Evolutionary conservation across 2,329 filamentous ascomycete genomes (phyloP).

Genomic region (Saccharata proteae): DNA sequence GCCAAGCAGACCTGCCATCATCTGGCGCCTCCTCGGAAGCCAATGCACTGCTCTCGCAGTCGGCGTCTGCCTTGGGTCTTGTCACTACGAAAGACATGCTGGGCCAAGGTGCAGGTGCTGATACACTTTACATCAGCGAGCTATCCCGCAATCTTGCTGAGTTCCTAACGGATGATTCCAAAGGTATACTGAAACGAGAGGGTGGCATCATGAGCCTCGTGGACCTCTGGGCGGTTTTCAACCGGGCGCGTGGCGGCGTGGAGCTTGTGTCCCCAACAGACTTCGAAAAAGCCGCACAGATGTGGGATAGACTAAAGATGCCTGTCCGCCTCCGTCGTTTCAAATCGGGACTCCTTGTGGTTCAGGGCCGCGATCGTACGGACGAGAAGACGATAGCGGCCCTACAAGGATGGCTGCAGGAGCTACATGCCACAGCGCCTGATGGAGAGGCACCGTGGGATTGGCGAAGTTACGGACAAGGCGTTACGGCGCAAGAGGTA

Average conservation of each 20-base stretch:
- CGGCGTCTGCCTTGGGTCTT: conserved; percentile 70
- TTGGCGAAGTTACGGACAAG: conserved; percentile 64
- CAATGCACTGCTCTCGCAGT: conserved; percentile 65
- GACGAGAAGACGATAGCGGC: conserved; percentile 80
- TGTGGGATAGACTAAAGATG: conserved; percentile 80
- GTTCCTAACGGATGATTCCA: conserved; percentile 26
- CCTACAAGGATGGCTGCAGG: conserved; percentile 64
- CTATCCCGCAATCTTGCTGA: conserved; percentile 28
- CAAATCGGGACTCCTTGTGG: conserved; percentile 86
- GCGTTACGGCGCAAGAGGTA: conserved; percentile 79
- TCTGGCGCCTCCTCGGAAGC: conserved; percentile 46
- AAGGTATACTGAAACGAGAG: conserved; percentile 22
- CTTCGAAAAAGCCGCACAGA: conserved; percentile 74
- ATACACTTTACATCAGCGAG: conserved; percentile 72
- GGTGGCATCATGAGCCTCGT: conserved; percentile 28
- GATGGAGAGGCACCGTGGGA: conserved; percentile 60
- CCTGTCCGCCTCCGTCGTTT: conserved; percentile 81
- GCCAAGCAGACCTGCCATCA: conserved; percentile 48
- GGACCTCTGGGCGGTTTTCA: conserved; percentile 55
- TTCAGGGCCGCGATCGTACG: conserved; percentile 76
- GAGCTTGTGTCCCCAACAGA: conserved; percentile 87
- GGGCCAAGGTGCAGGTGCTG: conserved; percentile 59
- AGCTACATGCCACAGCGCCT: conserved; percentile 55
- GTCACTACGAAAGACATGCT: conserved; percentile 95
- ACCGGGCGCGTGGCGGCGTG: conserved; percentile 81